These are phyloP conservation scores for Colletotrichum shisoi DNA, from an alignment of 2,329 filamentous ascomycete genomes.

Conservation along the genomic window DNA sequence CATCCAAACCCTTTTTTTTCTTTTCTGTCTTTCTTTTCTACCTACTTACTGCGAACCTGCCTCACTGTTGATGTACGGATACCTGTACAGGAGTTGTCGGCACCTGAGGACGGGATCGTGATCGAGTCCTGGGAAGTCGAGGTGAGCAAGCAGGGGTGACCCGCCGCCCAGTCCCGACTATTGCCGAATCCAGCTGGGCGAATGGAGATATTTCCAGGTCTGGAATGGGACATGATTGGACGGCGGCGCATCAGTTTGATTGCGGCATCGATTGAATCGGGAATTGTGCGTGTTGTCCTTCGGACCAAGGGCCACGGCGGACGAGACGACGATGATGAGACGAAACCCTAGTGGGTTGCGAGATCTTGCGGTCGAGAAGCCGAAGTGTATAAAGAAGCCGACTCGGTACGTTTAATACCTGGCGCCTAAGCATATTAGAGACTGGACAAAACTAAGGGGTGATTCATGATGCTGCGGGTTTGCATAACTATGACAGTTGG, in stretches of 20 bases:
- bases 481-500: conserved; percentile 17
- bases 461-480: conserved; percentile 23
- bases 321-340: conserved; percentile 19
- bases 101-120: conserved; percentile 31
- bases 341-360: conserved; percentile 34
- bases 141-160: conserved; percentile 23
- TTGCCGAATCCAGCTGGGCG: conserved; percentile 38
- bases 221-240: conserved; percentile 33
- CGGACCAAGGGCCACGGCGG: conserved; percentile 28
- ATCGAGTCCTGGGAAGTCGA: conserved; percentile 22
- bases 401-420: neutral
- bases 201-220: conserved; percentile 35
- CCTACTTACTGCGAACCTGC: neutral
- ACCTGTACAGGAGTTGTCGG: neutral
- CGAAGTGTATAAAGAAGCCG: conserved; percentile 8
- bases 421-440: neutral
- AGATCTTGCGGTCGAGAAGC: conserved; percentile 17
- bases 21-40: neutral
- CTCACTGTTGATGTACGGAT: no score
- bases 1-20: conserved; percentile 7
- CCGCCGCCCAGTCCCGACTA: conserved; percentile 29
- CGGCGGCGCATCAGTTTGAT: conserved; percentile 21
- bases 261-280: conserved; percentile 26
- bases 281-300: conserved; percentile 32
- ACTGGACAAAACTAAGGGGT: neutral